A percentile compares a stretch with the other conserved stretches of the same genome.
These are phyloP conservation scores for Immersiporthe knoxdaviesiana DNA, from an alignment of 2,329 filamentous ascomycete genomes.

Conservation along the genomic window DNA sequence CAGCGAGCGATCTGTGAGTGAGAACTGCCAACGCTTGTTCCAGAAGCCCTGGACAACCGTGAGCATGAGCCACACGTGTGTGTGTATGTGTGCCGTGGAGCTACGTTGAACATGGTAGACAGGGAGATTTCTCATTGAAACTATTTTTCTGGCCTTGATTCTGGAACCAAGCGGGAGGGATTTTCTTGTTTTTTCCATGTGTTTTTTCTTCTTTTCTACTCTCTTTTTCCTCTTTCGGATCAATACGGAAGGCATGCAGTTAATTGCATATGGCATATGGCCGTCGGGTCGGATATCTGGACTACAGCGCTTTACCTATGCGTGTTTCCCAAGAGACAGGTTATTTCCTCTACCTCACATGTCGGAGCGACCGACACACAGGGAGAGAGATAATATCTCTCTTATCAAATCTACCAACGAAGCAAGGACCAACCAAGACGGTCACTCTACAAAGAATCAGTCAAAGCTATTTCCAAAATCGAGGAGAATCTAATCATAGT, in stretches of 20 bases:
- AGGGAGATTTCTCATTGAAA: neutral
- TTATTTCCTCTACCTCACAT: neutral
- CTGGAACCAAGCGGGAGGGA: neutral
- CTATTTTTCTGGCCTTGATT: neutral
- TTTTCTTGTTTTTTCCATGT: too few species aligned
- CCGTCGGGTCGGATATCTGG: neutral
- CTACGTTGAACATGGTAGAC: neutral
- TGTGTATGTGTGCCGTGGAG: neutral
- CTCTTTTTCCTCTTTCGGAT: too few species aligned
- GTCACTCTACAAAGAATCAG: neutral
- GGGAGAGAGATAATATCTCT: neutral
- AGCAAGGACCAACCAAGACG: neutral
- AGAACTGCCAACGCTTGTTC: neutral
- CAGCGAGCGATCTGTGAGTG: neutral
- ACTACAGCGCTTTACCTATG: neutral
- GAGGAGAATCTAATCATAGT: conserved; percentile 23
- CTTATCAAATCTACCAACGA: neutral
- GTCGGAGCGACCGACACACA: neutral
- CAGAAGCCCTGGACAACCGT: neutral
- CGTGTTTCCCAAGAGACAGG: neutral
- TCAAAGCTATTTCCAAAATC: neutral
- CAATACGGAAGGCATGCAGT: neutral
- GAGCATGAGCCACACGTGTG: neutral
- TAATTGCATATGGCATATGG: neutral
- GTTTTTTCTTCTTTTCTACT: too few species aligned